Evolutionary conservation across 306 rosid species (phyloP).

Genomic region (Quercus cerris): DNA sequence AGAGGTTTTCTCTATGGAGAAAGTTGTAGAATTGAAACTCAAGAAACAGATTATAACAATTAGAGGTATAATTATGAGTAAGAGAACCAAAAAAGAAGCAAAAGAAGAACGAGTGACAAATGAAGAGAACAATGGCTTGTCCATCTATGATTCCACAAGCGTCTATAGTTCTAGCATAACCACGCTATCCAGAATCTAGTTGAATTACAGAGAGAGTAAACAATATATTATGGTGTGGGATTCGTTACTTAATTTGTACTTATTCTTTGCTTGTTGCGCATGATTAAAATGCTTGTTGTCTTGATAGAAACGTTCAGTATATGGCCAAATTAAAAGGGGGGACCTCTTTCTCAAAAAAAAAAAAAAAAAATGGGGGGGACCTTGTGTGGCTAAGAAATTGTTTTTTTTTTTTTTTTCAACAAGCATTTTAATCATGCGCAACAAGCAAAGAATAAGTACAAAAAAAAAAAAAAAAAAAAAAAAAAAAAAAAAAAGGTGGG

Average conservation of each 20-base stretch:
- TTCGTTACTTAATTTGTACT: slow-evolving; percentile 27
- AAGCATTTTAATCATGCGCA: too few species aligned
- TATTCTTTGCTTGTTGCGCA: slow-evolving; percentile 24
- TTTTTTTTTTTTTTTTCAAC: too few species aligned
- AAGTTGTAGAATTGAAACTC: slow-evolving; percentile 5
- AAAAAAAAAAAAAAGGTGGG: too few species aligned
- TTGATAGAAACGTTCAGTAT: background rate
- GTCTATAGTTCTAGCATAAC: background rate
- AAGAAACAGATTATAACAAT: slow-evolving; percentile 17
- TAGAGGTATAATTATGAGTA: slow-evolving; percentile 4
- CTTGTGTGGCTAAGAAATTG: too few species aligned
- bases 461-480: too few species aligned
- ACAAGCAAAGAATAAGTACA: too few species aligned
- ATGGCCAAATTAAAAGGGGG: background rate
- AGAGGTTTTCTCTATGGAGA: background rate
- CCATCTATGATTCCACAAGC: background rate
- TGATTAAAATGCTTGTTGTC: slow-evolving; percentile 7
- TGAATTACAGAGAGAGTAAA: background rate
- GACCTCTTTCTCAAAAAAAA: too few species aligned
- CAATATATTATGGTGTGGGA: background rate
- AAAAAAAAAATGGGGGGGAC: too few species aligned
- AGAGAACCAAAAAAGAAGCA: slow-evolving; percentile 7
- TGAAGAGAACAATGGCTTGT: slow-evolving; percentile 11
- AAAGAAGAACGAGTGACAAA: slow-evolving; percentile 4
- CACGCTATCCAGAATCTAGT: background rate